Percentiles rank a stretch among this genome's conserved stretches.
Evolutionary conservation across 164 flowering plant genomes (phyloP).

Genomic region (Tinospora cordifolia): DNA sequence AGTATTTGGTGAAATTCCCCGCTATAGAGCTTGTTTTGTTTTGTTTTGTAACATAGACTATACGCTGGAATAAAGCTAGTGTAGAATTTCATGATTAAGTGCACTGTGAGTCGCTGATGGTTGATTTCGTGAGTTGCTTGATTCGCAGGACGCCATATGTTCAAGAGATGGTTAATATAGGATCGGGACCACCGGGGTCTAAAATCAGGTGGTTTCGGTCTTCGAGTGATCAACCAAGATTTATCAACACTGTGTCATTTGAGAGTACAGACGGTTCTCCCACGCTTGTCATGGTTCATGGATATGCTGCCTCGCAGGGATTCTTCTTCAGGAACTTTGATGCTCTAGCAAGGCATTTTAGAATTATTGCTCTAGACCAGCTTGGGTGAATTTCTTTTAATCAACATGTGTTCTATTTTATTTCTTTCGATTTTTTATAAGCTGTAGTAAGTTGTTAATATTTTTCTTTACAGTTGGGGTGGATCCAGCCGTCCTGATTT

Average conservation of each 20-base stretch:
- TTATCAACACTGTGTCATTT: conserved; percentile 82
- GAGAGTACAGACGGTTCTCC: conserved; percentile 68
- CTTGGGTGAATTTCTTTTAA: conserved; percentile 57
- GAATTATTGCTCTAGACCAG: conserved; percentile 86
- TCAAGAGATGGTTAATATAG: conserved; percentile 75
- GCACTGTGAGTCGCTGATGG: neutral
- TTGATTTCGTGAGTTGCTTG: conserved; percentile 8
- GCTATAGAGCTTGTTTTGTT: no score
- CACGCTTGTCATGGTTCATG: conserved; percentile 93
- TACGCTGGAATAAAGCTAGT: no score
- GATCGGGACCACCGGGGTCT: conserved; percentile 89
- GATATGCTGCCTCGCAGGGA: conserved; percentile 92
- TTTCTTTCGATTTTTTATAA: neutral
- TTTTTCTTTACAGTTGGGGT: conserved; percentile 70
- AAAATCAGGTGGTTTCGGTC: conserved; percentile 85
- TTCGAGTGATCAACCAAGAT: conserved; percentile 63
- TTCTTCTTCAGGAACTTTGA: conserved; percentile 92
- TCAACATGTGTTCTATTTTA: neutral
- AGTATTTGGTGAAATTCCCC: no score
- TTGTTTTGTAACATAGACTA: no score
- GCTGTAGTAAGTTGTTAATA: neutral
- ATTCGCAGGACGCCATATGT: conserved; percentile 71
- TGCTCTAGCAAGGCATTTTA: conserved; percentile 70
- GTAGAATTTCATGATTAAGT: neutral
- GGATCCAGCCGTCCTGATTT: conserved; percentile 99